phyloP scores from a whole-genome alignment of 1,284 basidiomycete species.

The Apiotrichum laibachii region DNA sequence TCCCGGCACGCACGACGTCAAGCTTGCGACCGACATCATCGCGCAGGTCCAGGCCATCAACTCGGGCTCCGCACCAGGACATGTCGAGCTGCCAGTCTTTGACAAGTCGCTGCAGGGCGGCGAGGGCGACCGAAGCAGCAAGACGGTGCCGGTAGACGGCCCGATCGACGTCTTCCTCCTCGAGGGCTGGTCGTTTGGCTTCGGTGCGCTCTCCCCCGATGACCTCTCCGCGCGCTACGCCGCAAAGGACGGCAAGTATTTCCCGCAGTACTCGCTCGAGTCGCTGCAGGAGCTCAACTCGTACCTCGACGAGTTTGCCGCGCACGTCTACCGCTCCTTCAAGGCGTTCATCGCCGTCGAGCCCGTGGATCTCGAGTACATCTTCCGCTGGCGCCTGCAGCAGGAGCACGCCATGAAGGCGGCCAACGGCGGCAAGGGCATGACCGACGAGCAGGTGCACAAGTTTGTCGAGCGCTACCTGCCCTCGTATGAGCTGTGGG shows the following conservation, averaged over 20 bases:
- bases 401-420: slow-evolving; percentile 86
- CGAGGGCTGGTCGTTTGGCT: slow-evolving; percentile 57
- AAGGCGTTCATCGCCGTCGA: slow-evolving; percentile 33
- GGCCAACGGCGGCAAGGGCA: slow-evolving; percentile 75
- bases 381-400: slow-evolving; percentile 67
- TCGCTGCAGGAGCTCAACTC: slow-evolving; percentile 33
- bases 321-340: slow-evolving; percentile 32
- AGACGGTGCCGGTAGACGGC: slow-evolving; percentile 40
- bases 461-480: slow-evolving; percentile 56
- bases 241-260: slow-evolving; percentile 27
- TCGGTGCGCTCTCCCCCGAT: slow-evolving; percentile 32
- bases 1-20: slow-evolving; percentile 46
- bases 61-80: background rate
- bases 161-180: slow-evolving; percentile 81
- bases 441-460: slow-evolving; percentile 77
- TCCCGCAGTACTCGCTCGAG: slow-evolving; percentile 25
- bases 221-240: slow-evolving; percentile 50
- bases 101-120: slow-evolving; percentile 79
- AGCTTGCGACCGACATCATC: slow-evolving; percentile 7
- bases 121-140: slow-evolving; percentile 71
- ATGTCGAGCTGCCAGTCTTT: slow-evolving; percentile 61
- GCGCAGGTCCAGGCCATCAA: slow-evolving; percentile 14
- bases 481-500: slow-evolving; percentile 40
- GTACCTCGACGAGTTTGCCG: slow-evolving; percentile 29
- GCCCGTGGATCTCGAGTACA: slow-evolving; percentile 37